Evolutionary conservation across 73 alveolate genomes (phyloP), one percentile per base, ranked within the genome.

Genomic region (Blepharisma japonicum): DNA sequence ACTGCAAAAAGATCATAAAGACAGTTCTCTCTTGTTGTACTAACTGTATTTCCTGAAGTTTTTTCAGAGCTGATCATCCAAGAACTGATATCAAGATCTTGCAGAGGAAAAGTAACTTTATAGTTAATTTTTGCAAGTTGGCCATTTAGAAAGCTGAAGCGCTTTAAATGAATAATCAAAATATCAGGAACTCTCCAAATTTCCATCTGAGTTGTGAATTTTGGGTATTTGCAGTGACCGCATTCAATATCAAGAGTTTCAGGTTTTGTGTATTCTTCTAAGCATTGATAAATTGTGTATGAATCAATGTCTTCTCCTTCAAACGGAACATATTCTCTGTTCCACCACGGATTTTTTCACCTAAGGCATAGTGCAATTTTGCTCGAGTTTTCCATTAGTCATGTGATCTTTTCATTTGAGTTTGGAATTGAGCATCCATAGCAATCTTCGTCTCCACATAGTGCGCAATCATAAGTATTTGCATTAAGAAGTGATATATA

Each of bases 181-280:
- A 61, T 8, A 25, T 61, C 74, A 25, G 74, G 74, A 2, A 61
- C 14, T 20, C 46, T n/a, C 18, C 39, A 61, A 61, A 61, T 61
- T 61, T 61, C 74, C 14, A 61, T 61, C 23, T 61, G 74, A 5
- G 47, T 61, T 20, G 39, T 25, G 2, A 14, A 39, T 8, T 61
- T n/a, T 25, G 49, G 14, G 18, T 61, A n/a, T 2, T 25, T 25
- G 23, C 74, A 61, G 23, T 61, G 11, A 2, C 23, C 74, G 46
- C 74, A 61, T 61, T 61, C 23, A 11, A 20, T 18, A 9, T 61
- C 74, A 61, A 61, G 14, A 1, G 23, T 25, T 61, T 61, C 74
- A 77, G 39, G 56, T 6, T 82, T 14, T 14, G 81, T 82, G n/a
- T 77, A 79, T 5, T 55, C 45, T 6, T 80, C 70, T 18, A 82